These are phyloP conservation scores for Hanseniaspora gamundiae DNA, from an alignment of 1,139 yeast genomes.

Conservation along the genomic window DNA sequence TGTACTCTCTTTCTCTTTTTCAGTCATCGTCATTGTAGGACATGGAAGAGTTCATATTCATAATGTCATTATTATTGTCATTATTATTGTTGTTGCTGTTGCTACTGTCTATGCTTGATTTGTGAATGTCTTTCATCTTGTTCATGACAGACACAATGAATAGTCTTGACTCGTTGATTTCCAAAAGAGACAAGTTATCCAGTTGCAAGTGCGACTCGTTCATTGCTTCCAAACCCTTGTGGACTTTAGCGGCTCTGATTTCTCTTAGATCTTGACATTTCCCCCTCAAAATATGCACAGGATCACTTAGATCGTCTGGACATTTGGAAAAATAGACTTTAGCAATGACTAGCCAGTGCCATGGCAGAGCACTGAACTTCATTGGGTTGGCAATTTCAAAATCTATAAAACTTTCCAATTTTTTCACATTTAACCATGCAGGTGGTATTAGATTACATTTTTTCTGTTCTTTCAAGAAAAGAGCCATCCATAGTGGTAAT, in stretches of 20 bases:
- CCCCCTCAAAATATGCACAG: constrained; percentile 44
- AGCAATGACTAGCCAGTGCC: constrained; percentile 78
- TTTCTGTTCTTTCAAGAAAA: constrained; percentile 69
- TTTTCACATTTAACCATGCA: constrained; percentile 60
- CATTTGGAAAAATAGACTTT: constrained; percentile 54
- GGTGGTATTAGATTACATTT: constrained; percentile 85
- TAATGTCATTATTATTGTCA: constrained; percentile 1
- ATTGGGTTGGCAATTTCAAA: constrained; percentile 49
- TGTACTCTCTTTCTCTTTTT: too few relatives aligned
- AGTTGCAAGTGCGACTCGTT: constrained; percentile 77
- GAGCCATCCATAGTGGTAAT: constrained; percentile 83
- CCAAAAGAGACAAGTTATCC: constrained; percentile 72
- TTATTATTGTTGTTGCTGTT: background rate
- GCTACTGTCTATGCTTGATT: constrained; percentile 4
- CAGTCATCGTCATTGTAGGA: background rate
- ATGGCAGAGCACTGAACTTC: constrained; percentile 63
- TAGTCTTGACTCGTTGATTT: constrained; percentile 80
- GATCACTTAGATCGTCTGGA: constrained; percentile 58
- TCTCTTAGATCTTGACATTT: constrained; percentile 76
- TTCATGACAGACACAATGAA: constrained; percentile 73
- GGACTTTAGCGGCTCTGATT: constrained; percentile 65
- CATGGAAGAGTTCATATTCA: background rate
- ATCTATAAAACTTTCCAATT: constrained; percentile 47
- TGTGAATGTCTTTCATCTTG: constrained; percentile 44
- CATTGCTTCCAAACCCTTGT: constrained; percentile 64